Percentiles rank a stretch among this genome's conserved stretches.
phyloP scores from a whole-genome alignment of 202 grass and related monocot species.

The Hordeum pubiflorum region DNA sequence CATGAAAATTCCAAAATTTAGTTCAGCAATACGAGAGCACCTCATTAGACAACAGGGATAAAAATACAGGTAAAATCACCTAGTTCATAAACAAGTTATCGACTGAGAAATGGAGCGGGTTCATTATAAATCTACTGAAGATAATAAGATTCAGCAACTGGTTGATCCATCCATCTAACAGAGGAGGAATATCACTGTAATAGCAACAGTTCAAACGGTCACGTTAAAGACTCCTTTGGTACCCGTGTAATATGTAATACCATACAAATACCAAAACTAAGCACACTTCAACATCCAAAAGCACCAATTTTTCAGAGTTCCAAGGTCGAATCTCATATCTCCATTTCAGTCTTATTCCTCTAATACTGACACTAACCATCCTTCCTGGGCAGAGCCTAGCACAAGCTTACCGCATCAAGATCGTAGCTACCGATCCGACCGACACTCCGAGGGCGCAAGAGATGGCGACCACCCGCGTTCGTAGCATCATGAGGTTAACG shows the following conservation, averaged over 20 bases:
- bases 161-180: not conserved
- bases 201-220: not conserved
- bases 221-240: not conserved
- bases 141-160: not conserved
- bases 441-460: constrained; percentile 65
- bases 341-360: constrained; percentile 18
- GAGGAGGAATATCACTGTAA: not conserved
- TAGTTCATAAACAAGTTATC: not conserved
- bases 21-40: not conserved
- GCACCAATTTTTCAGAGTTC: not conserved
- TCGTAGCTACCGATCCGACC: constrained; percentile 41
- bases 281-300: not conserved
- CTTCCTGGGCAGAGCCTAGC: not conserved
- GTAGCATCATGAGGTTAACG: constrained; percentile 58
- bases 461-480: constrained; percentile 55
- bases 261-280: constrained; percentile 12
- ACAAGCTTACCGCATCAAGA: constrained; percentile 47
- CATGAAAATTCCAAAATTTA: not conserved
- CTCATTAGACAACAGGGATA: not conserved
- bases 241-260: not conserved
- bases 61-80: not conserved
- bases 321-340: not conserved
- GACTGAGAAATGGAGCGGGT: not conserved
- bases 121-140: not conserved
- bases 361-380: not conserved